Conservation (phyloP, 768 basidiomycete species). For the Lentinus brumalis region DNA sequence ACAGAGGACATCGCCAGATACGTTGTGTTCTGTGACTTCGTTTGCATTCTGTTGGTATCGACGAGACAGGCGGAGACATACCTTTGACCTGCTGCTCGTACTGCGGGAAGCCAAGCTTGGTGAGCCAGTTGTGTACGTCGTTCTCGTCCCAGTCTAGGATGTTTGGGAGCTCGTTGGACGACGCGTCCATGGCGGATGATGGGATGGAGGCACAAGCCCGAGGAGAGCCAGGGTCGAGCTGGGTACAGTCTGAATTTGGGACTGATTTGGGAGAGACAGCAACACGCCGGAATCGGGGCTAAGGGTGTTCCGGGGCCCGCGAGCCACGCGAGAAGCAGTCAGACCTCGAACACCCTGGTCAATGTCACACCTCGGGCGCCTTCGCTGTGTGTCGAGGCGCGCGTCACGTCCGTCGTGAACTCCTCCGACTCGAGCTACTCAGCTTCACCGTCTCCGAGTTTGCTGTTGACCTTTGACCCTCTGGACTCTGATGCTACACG, state of each 20-base stretch:
- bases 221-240: not conserved
- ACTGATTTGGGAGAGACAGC: conserved; percentile 22
- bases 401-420: not conserved
- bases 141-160: conserved; percentile 71
- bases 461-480: conserved; percentile 2
- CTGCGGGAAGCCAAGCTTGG: conserved; percentile 77
- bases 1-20: conserved; percentile 88
- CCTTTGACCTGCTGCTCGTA: conserved; percentile 85
- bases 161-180: conserved; percentile 29
- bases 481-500: conserved; percentile 12
- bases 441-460: not conserved
- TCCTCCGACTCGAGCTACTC: not conserved
- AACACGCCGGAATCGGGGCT: conserved; percentile 11
- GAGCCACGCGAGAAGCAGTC: not conserved
- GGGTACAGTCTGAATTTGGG: conserved; percentile 12
- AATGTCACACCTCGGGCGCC: not conserved
- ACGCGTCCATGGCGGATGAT: conserved; percentile 31
- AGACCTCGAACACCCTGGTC: not conserved
- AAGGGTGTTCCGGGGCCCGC: conserved; percentile 5
- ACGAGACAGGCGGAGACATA: conserved; percentile 34
- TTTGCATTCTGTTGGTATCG: conserved; percentile 4
- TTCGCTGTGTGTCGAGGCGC: not conserved
- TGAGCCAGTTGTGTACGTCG: conserved; percentile 80
- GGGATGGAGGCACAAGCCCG: conserved; percentile 14
- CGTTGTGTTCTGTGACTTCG: conserved; percentile 71